Evolutionary conservation across 805 yeast genomes (phyloP).

Genomic region (Cyberlindnera mississippiensis): DNA sequence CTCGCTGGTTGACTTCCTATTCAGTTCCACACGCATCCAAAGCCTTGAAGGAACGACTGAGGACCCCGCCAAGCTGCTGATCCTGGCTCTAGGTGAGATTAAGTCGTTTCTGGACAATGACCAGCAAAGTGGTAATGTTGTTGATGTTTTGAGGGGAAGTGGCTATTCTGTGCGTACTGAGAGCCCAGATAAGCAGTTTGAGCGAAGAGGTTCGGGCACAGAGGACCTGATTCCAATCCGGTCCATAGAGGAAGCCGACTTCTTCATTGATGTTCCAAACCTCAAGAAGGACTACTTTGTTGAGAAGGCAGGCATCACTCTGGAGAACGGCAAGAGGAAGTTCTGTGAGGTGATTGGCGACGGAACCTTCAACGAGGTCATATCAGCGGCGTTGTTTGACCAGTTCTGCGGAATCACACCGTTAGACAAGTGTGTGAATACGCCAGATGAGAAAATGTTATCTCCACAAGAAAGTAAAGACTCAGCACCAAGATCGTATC

Average conservation of each 20-base stretch:
- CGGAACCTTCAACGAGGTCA: conserved; percentile 9
- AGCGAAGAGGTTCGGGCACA: neutral
- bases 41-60: conserved; percentile 6
- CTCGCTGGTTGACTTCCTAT: conserved; percentile 9
- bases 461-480: conserved; percentile 4
- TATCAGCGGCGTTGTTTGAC: conserved; percentile 9
- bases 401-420: conserved; percentile 12
- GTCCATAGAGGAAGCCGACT: conserved; percentile 3
- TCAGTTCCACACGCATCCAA: conserved; percentile 6
- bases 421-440: conserved; percentile 2
- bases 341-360: conserved; percentile 11
- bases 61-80: conserved; percentile 10
- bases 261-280: conserved; percentile 1
- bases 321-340: conserved; percentile 8
- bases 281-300: conserved; percentile 10
- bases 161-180: conserved; percentile 9
- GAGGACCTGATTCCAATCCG: neutral
- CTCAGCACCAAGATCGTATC: conserved; percentile 2
- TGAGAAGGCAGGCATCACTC: conserved; percentile 12
- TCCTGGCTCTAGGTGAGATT: conserved; percentile 8
- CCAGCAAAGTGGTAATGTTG: conserved; percentile 5
- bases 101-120: conserved; percentile 11
- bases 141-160: conserved; percentile 10
- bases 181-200: neutral
- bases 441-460: conserved; percentile 6